Evolutionary conservation across 2,329 filamentous ascomycete species (phyloP).

Genomic region (Colletotrichum plurivorum): DNA sequence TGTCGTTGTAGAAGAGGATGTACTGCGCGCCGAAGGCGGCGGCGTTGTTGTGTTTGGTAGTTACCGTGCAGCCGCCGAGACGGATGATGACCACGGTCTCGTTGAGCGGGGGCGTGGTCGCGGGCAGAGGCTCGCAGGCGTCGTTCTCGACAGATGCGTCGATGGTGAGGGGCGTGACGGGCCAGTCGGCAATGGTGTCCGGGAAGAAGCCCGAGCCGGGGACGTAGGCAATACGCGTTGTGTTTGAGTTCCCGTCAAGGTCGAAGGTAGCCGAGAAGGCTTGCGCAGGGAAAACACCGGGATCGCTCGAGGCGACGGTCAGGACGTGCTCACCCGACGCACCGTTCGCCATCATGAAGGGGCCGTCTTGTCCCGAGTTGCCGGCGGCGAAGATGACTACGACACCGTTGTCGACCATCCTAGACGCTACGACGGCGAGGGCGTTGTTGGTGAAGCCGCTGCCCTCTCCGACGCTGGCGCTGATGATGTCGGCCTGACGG

Average conservation of each 20-base stretch:
- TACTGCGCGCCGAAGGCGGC: conserved; percentile 16
- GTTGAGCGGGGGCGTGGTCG: background rate
- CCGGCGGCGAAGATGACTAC: conserved; percentile 65
- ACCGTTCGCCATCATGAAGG: conserved; percentile 60
- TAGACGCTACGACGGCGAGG: conserved; percentile 57
- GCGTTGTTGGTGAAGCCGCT: conserved; percentile 57
- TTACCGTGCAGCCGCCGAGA: conserved; percentile 7
- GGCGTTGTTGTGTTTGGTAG: conserved; percentile 11
- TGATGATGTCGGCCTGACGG: conserved; percentile 54
- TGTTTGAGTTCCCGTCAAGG: conserved; percentile 6
- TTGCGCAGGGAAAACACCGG: conserved; percentile 18
- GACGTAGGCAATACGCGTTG: conserved; percentile 12
- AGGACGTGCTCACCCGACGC: conserved; percentile 57
- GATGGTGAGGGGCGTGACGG: conserved; percentile 44
- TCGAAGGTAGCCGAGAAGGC: conserved; percentile 10
- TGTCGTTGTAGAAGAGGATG: conserved; percentile 24
- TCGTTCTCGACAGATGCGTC: conserved; percentile 44
- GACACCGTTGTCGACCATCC: conserved; percentile 62
- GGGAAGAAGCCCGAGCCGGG: conserved; percentile 12
- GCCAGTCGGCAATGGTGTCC: conserved; percentile 40
- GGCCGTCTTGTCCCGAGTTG: conserved; percentile 63
- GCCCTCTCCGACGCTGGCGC: conserved; percentile 54
- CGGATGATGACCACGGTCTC: conserved; percentile 11
- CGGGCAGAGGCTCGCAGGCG: conserved; percentile 43
- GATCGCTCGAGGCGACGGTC: conserved; percentile 55